Base-by-base conservation (phyloP, 2,329 filamentous ascomycete species). In the Dactylellina cionopaga region DNA sequence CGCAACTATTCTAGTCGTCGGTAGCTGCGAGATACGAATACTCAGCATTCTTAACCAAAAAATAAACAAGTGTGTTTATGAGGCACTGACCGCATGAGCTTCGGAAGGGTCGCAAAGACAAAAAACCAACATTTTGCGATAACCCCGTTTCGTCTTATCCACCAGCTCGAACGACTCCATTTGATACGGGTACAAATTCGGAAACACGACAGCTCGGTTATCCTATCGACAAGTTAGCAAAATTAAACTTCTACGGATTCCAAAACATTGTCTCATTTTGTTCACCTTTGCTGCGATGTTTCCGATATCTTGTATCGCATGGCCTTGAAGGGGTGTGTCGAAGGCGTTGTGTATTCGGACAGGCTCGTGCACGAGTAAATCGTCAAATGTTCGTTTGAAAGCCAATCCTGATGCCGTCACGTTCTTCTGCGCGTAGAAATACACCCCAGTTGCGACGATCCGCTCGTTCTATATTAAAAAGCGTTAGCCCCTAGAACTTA, bases 371-470 rank as follows among this genome's bases (percentile, higher is more conserved):
- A 37, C 15, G n/a, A 17, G 6, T 35, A 6, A 13, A 35, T 25
- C 3, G 2, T 6, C 4, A 13, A 24, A 22, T 5, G 63, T 58
- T 13, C 83, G 84, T 5, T 82, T 83, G 76, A 89, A 88, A 2
- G 80, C 79, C 2, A 90, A 81, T 3, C 76, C 76, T 54, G 81
- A 83, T 1, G 84, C 81, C 0, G 84, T 84, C 49, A 89, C 84
- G 77, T 90, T 90, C 0, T 87, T 83, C 46, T 78, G 80, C 72
- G 88, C 85, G 75, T 86, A 86, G 78, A 88, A 88, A 78, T 87
- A 88, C 13, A 90, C 80, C 0, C 87, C 85, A 0, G 87, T 87
- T 0, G 87, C 86, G 74, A 83, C 84, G 31, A 91, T 89, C 70
- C 85, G 85, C 78, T 90, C 88, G 75, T 90, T 90, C 79, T 81